These are phyloP conservation scores for Vachellia pachyceras DNA, from an alignment of 306 rosid species.

Conservation along the genomic window DNA sequence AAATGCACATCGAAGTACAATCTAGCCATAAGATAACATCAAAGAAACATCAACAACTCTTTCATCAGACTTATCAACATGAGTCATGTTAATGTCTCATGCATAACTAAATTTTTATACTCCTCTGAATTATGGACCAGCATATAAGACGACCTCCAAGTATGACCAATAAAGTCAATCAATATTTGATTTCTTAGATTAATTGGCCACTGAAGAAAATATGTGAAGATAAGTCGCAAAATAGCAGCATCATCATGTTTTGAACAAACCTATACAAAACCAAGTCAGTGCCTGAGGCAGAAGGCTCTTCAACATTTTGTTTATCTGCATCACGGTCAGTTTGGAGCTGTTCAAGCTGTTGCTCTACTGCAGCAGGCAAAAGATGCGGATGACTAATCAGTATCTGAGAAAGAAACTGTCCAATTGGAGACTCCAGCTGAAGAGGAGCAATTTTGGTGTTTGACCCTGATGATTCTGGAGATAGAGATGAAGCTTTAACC, in stretches of 20 bases:
- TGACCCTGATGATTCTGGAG: conserved; percentile 57
- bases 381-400: conserved; percentile 90
- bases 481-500: conserved; percentile 53
- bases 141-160: neutral
- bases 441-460: conserved; percentile 75
- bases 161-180: neutral
- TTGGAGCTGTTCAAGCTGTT: conserved; percentile 91
- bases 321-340: conserved; percentile 79
- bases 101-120: conserved; percentile 1
- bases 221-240: conserved; percentile 1
- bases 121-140: neutral
- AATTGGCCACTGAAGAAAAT: neutral
- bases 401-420: conserved; percentile 86
- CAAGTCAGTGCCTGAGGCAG: conserved; percentile 71
- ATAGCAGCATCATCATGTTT: conserved; percentile 17
- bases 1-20: conserved; percentile 12
- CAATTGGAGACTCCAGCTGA: conserved; percentile 87
- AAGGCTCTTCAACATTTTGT: conserved; percentile 63
- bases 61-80: neutral
- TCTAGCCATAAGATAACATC: neutral
- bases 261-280: conserved; percentile 74
- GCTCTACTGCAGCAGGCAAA: conserved; percentile 91
- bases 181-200: neutral
- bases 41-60: neutral
- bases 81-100: neutral